These are phyloP conservation scores for Holtermannia corniformis DNA, from an alignment of 768 basidiomycete genomes.

Conservation along the genomic window DNA sequence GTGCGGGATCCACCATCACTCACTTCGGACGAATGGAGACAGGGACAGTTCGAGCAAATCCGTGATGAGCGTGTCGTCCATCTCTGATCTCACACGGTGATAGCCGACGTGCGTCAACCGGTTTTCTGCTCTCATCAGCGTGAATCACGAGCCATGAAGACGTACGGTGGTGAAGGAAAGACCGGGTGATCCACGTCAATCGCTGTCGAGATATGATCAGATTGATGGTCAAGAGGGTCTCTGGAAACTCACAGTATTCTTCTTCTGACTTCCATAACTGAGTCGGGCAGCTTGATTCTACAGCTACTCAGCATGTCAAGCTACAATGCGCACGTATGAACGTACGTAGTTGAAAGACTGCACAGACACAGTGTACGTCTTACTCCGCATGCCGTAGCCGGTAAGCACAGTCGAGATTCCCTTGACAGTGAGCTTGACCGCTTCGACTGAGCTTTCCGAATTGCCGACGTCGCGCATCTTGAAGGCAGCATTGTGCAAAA, in stretches of 20 bases:
- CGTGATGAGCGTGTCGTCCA: conserved; percentile 43
- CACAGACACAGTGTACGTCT: conserved; percentile 14
- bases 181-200: background rate
- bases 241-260: too few relatives aligned
- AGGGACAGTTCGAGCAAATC: conserved; percentile 43
- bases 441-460: conserved; percentile 52
- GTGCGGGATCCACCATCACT: too few relatives aligned
- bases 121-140: conserved; percentile 10
- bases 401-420: conserved; percentile 36
- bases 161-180: background rate
- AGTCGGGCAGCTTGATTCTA: background rate
- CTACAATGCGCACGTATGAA: background rate
- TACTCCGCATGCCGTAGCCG: conserved; percentile 33
- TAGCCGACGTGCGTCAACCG: conserved; percentile 34
- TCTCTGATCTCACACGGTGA: conserved; percentile 38
- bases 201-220: too few relatives aligned
- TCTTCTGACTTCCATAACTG: background rate
- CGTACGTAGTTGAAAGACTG: background rate
- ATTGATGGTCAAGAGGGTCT: too few relatives aligned
- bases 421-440: conserved; percentile 45
- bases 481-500: conserved; percentile 62
- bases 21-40: conserved; percentile 37
- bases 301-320: background rate
- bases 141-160: background rate
- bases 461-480: conserved; percentile 60